Base-by-base conservation (phyloP, 2,329 filamentous ascomycete genomes). In the Pleoardoris graminearum region DNA sequence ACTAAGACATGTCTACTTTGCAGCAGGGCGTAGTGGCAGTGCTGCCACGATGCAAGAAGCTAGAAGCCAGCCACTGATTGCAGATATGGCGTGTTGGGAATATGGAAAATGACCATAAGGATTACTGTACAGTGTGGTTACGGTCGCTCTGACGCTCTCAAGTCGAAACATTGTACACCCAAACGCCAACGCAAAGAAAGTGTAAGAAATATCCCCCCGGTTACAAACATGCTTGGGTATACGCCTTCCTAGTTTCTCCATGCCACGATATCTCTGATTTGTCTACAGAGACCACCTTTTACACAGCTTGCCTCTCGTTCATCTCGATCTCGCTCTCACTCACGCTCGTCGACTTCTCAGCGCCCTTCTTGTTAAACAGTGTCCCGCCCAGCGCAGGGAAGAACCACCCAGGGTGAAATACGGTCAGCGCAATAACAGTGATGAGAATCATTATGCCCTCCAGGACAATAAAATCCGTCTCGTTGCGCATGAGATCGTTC, bases 361-460 rank as follows among this genome's bases (percentile, higher is more conserved):
- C 33, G 4, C 30, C n/a, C 33, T 38, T 47, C 43, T 36, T 46
- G 3, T 32, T 33, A n/a, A 44, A 44, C 41, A 47, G 5, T n/a
- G 44, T 47, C 8, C 33, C 33, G 3, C 29, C 44, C 7, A 47
- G 16, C 33, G 58, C 57, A 12, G 66, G 63, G 48, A 69, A 68
- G 46, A 58, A 68, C 37, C 57, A 55, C 4, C 66, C 66, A 0
- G 80, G 80, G 58, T 82, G 79, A 27, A 79, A 72, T 0, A 68
- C 57, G 1, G 77, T 81, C 58, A 80, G 60, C 3, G 65, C 66
- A 14, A 76, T 49, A 14, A 71, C 69, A 0, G 79, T 75, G 29
- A 80, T 62, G 1, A 67, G 67, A 48, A 83, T 78, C 77, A 81
- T 81, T 6, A 74, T 71, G 3, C 79, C 79, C 53, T 82, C 80